Conservation (phyloP, 1,284 basidiomycete genomes). For the Microbotryum scabiosae region DNA sequence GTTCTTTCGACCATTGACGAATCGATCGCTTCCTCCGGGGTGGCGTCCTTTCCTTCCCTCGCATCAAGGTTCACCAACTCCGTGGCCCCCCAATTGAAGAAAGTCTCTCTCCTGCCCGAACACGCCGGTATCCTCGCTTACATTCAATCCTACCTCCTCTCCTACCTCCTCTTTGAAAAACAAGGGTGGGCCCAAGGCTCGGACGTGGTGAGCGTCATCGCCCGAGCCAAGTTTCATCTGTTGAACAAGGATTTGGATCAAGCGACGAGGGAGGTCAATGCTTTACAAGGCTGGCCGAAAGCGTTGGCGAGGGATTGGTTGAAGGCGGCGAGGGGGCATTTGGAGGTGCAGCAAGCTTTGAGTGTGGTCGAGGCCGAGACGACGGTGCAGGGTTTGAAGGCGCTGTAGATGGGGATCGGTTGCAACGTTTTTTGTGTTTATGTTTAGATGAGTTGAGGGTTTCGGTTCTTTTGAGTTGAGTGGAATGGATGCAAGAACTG, state of each 20-base stretch:
- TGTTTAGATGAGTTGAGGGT: too few species aligned
- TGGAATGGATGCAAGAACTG: too few species aligned
- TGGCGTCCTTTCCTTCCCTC: slow-evolving; percentile 82
- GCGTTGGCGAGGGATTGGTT: slow-evolving; percentile 83
- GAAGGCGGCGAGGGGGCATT: slow-evolving; percentile 71
- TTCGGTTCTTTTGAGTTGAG: too few species aligned
- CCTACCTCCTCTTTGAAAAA: slow-evolving; percentile 68
- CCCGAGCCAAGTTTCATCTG: slow-evolving; percentile 81
- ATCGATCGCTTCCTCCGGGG: slow-evolving; percentile 67
- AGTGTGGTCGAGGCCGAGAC: too few species aligned
- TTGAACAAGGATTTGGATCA: slow-evolving; percentile 87
- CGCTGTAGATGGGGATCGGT: too few species aligned
- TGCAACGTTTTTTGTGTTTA: too few species aligned
- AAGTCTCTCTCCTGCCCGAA: slow-evolving; percentile 81
- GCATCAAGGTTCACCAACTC: slow-evolving; percentile 79
- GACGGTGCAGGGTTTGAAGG: too few species aligned
- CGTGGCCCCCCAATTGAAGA: slow-evolving; percentile 74
- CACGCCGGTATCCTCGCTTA: slow-evolving; percentile 81
- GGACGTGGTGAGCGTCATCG: slow-evolving; percentile 77
- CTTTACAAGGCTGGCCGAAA: slow-evolving; percentile 62
- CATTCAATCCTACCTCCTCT: slow-evolving; percentile 68
- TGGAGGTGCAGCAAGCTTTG: slow-evolving; percentile 89
- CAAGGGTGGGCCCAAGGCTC: slow-evolving; percentile 60
- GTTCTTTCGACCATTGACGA: slow-evolving; percentile 56
- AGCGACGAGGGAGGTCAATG: slow-evolving; percentile 85